A percentile compares a stretch with the other conserved stretches of the same genome.
These are phyloP conservation scores for Noccaea bulbosa DNA, from an alignment of 345 rosid species.

Conservation along the genomic window DNA sequence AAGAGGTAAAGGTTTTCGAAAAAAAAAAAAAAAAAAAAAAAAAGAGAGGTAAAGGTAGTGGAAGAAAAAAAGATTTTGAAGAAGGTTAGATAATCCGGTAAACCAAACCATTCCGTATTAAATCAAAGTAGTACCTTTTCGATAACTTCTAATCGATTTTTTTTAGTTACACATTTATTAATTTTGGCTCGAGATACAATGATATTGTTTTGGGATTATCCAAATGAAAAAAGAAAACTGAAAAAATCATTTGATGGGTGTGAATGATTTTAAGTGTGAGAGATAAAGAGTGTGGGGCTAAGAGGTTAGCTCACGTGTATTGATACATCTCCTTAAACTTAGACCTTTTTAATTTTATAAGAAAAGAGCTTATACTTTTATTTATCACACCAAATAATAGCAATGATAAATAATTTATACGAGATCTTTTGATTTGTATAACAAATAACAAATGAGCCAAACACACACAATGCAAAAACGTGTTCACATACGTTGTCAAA, in stretches of 20 bases:
- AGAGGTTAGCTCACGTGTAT: conserved; percentile 94
- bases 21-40: too few relatives aligned
- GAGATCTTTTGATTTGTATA: neutral
- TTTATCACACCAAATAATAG: conserved; percentile 23
- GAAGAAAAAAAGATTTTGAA: neutral
- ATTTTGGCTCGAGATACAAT: conserved; percentile 12
- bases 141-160: neutral
- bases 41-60: neutral
- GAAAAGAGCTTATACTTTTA: conserved; percentile 40
- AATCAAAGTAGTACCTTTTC: neutral
- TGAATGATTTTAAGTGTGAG: conserved; percentile 49
- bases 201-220: conserved; percentile 22
- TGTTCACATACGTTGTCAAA: conserved; percentile 30
- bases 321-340: conserved; percentile 53
- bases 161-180: neutral
- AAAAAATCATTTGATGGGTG: conserved; percentile 50
- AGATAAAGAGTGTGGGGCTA: conserved; percentile 56
- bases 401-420: neutral
- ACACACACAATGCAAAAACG: conserved; percentile 26
- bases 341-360: conserved; percentile 36
- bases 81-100: conserved; percentile 1
- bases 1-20: neutral
- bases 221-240: neutral
- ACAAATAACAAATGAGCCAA: conserved; percentile 17
- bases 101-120: neutral